Percentiles rank a stretch among this genome's conserved stretches.
phyloP scores from a whole-genome alignment of 768 basidiomycete genomes.

The Agaricus subrufescens region DNA sequence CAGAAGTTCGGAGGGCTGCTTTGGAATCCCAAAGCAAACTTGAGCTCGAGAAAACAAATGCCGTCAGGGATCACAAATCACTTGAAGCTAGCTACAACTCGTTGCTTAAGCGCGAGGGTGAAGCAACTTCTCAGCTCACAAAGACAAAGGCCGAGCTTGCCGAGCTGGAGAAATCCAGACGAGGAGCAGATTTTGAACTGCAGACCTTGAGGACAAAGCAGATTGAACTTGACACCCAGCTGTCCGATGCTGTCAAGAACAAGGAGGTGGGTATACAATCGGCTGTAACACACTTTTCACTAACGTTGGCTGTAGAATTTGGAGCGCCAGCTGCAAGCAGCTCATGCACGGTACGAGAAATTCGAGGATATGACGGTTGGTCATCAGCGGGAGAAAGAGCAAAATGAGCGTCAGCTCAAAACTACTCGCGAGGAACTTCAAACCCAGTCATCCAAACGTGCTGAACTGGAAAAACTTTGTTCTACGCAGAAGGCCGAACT shows the following conservation, averaged over 20 bases:
- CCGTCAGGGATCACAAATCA: conserved; percentile 53
- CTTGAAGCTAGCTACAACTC: conserved; percentile 59
- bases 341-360: conserved; percentile 74
- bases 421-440: conserved; percentile 68
- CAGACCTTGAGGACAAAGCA: conserved; percentile 65
- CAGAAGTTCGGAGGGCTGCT: conserved; percentile 54
- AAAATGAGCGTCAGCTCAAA: conserved; percentile 71
- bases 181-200: conserved; percentile 67
- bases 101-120: conserved; percentile 56
- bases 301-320: conserved; percentile 43
- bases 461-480: conserved; percentile 65
- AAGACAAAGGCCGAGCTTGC: conserved; percentile 43
- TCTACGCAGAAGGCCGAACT: conserved; percentile 68
- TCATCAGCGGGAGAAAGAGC: conserved; percentile 76
- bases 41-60: conserved; percentile 68
- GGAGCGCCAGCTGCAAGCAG: conserved; percentile 69
- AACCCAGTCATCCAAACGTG: conserved; percentile 64
- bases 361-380: conserved; percentile 87
- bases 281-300: neutral
- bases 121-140: conserved; percentile 43
- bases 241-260: conserved; percentile 53
- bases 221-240: conserved; percentile 58
- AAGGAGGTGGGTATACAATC: conserved; percentile 63
- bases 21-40: conserved; percentile 69
- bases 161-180: conserved; percentile 66